Evolutionary conservation across 1,284 basidiomycete species (phyloP).

Genomic region (Spongispora temasekensis): DNA sequence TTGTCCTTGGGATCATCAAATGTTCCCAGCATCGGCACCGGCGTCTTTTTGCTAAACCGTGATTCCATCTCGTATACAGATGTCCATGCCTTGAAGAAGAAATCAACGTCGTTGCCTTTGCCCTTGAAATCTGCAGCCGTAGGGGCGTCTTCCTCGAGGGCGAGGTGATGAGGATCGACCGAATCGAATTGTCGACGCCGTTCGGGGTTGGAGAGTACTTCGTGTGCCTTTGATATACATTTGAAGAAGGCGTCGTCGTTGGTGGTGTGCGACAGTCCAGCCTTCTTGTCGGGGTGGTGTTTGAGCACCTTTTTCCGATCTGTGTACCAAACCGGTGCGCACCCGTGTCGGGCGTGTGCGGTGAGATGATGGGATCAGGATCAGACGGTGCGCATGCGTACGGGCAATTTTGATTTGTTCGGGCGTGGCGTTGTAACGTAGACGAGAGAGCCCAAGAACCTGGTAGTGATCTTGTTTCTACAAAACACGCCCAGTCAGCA

Average conservation of each 20-base stretch:
- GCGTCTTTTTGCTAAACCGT: slow-evolving; percentile 86
- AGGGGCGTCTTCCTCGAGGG: slow-evolving; percentile 80
- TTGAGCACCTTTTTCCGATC: slow-evolving; percentile 99
- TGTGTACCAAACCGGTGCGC: slow-evolving; percentile 35
- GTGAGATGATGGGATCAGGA: slow-evolving; percentile 8
- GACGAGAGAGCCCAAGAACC: slow-evolving; percentile 89
- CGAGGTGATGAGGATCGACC: slow-evolving; percentile 79
- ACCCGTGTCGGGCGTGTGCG: slow-evolving; percentile 3
- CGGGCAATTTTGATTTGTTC: slow-evolving; percentile 97
- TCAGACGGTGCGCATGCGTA: slow-evolving; percentile 46
- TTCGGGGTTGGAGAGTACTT: slow-evolving; percentile 87
- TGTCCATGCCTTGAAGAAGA: slow-evolving; percentile 63
- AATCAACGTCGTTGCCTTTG: slow-evolving; percentile 45
- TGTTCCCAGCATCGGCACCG: slow-evolving; percentile 84
- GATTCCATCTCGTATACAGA: slow-evolving; percentile 91
- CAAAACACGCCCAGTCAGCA: slow-evolving; percentile 7
- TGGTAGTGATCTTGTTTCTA: slow-evolving; percentile 99
- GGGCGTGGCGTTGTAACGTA: slow-evolving; percentile 85
- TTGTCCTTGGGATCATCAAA: slow-evolving; percentile 75
- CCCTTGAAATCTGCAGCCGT: slow-evolving; percentile 67
- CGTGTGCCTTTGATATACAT: slow-evolving; percentile 97
- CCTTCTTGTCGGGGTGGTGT: slow-evolving; percentile 99
- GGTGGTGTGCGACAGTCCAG: slow-evolving; percentile 65
- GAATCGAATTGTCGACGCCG: slow-evolving; percentile 96
- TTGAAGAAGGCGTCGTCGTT: slow-evolving; percentile 99